These are phyloP conservation scores for Thalassiosira profunda DNA, from an alignment of 108 stramenopile species.

Conservation along the genomic window DNA sequence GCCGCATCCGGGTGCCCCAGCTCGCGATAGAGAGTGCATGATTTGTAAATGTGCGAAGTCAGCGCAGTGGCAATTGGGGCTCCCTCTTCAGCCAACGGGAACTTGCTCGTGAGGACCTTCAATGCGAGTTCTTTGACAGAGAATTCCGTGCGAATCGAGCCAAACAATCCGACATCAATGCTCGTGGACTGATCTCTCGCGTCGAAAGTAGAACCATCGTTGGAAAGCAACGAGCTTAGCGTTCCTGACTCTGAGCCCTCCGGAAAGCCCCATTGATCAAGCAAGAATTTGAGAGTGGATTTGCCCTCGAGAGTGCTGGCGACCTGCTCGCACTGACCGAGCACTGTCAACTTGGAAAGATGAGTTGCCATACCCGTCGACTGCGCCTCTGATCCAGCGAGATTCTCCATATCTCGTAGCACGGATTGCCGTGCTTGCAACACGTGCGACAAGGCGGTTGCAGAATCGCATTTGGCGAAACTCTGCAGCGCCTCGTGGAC, in stretches of 20 bases:
- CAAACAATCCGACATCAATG: constrained; percentile 14
- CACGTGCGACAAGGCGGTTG: constrained; percentile 20
- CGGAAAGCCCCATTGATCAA: constrained; percentile 35
- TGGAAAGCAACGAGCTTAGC: constrained; percentile 18
- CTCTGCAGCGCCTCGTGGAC: constrained; percentile 21
- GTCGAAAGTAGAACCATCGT: constrained; percentile 12
- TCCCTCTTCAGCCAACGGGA: neutral
- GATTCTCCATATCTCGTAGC: constrained; percentile 26
- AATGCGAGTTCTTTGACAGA: constrained; percentile 41
- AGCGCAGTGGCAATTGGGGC: constrained; percentile 37
- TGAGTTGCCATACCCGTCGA: constrained; percentile 19
- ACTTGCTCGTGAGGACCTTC: constrained; percentile 18
- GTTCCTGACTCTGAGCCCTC: constrained; percentile 10
- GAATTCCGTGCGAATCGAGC: constrained; percentile 16
- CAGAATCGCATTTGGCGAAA: constrained; percentile 22
- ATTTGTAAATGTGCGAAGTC: constrained; percentile 51
- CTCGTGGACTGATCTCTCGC: constrained; percentile 3
- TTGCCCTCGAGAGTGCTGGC: constrained; percentile 24
- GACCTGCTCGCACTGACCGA: constrained; percentile 19
- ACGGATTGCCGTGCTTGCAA: constrained; percentile 30
- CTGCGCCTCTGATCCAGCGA: constrained; percentile 41
- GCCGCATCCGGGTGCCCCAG: constrained; percentile 50
- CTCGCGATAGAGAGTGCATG: constrained; percentile 45
- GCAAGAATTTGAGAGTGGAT: neutral
- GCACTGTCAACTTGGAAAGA: constrained; percentile 28